Evolutionary conservation across 257 asterid genomes (phyloP).

Genomic region (Plectranthus barbatus): DNA sequence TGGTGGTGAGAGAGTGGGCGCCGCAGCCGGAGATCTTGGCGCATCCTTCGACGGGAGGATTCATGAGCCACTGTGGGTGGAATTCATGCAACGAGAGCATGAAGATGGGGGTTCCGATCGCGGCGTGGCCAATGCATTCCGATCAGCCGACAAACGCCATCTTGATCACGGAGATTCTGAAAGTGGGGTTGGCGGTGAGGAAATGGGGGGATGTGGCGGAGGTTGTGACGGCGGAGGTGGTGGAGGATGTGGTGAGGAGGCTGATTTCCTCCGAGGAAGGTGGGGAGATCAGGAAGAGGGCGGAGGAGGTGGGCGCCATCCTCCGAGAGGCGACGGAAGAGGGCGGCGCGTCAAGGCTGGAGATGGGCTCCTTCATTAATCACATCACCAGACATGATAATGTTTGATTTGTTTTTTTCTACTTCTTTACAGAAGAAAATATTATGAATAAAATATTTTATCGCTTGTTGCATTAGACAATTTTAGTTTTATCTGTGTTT

Average conservation of each 20-base stretch:
- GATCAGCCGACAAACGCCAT: too few species aligned
- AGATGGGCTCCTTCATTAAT: slow-evolving; percentile 20
- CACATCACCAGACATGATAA: slow-evolving; percentile 28
- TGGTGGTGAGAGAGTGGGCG: slow-evolving; percentile 43
- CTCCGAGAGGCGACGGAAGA: slow-evolving; percentile 20
- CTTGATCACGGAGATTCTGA: slow-evolving; percentile 28
- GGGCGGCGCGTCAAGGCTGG: slow-evolving; percentile 29
- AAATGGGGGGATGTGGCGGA: slow-evolving; percentile 22
- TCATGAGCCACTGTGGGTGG: too few species aligned
- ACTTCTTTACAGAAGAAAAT: too few species aligned
- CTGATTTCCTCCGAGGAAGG: slow-evolving; percentile 47
- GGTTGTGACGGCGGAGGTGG: slow-evolving; percentile 20
- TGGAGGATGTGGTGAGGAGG: slow-evolving; percentile 34
- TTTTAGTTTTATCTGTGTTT: too few species aligned
- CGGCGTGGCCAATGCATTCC: slow-evolving; percentile 62
- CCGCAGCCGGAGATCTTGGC: too few species aligned
- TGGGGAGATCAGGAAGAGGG: slow-evolving; percentile 30
- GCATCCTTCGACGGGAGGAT: too few species aligned
- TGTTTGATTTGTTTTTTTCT: too few species aligned
- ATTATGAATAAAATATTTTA: too few species aligned
- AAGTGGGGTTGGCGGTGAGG: slow-evolving; percentile 30
- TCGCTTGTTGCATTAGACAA: too few species aligned
- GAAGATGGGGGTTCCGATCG: slow-evolving; percentile 41
- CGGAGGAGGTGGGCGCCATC: slow-evolving; percentile 14
- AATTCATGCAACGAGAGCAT: slow-evolving; percentile 40